Conservation (phyloP, 2,329 filamentous ascomycete species). For the Thermothelomyces thermophilus region DNA sequence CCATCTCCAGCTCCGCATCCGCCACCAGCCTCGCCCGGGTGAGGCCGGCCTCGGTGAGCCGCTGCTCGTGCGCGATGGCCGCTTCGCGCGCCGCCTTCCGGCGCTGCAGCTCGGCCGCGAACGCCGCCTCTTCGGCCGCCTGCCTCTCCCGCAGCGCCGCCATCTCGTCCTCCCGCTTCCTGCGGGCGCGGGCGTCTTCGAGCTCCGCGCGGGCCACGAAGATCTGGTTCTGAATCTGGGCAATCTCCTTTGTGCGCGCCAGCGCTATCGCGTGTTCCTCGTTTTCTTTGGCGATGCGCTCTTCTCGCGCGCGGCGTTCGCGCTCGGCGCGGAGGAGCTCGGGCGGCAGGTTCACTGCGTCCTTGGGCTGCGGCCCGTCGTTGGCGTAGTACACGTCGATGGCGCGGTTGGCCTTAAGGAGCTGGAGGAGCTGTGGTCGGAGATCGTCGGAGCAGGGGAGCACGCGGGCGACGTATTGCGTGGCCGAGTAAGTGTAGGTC, state of each 20-base stretch:
- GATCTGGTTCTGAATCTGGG: slow-evolving; percentile 45
- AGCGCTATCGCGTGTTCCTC: slow-evolving; percentile 45
- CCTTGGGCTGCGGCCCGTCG: slow-evolving; percentile 46
- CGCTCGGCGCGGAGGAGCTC: slow-evolving; percentile 46
- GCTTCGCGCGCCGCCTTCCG: slow-evolving; percentile 32
- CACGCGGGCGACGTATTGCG: slow-evolving; percentile 52
- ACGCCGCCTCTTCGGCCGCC: slow-evolving; percentile 40
- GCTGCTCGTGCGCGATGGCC: slow-evolving; percentile 41
- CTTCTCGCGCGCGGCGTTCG: slow-evolving; percentile 41
- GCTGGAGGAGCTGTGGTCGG: slow-evolving; percentile 37
- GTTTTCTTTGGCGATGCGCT: slow-evolving; percentile 39
- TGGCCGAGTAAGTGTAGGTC: slow-evolving; percentile 54
- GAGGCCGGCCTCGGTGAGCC: slow-evolving; percentile 40
- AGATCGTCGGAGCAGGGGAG: slow-evolving; percentile 36
- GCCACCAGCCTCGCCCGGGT: slow-evolving; percentile 40
- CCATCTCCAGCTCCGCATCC: slow-evolving; percentile 41
- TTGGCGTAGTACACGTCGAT: slow-evolving; percentile 50
- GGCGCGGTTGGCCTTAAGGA: slow-evolving; percentile 47
- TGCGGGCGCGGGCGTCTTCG: slow-evolving; percentile 44
- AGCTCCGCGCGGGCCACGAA: slow-evolving; percentile 43
- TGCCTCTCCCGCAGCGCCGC: slow-evolving; percentile 38
- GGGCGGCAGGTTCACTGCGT: slow-evolving; percentile 45
- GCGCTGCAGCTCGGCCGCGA: slow-evolving; percentile 32
- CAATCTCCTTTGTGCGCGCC: slow-evolving; percentile 45
- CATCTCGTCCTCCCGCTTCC: slow-evolving; percentile 42